A percentile compares a stretch with the other conserved stretches of the same genome.
phyloP scores from a whole-genome alignment of 2,329 filamentous ascomycete genomes.

The Microdochium paspali region DNA sequence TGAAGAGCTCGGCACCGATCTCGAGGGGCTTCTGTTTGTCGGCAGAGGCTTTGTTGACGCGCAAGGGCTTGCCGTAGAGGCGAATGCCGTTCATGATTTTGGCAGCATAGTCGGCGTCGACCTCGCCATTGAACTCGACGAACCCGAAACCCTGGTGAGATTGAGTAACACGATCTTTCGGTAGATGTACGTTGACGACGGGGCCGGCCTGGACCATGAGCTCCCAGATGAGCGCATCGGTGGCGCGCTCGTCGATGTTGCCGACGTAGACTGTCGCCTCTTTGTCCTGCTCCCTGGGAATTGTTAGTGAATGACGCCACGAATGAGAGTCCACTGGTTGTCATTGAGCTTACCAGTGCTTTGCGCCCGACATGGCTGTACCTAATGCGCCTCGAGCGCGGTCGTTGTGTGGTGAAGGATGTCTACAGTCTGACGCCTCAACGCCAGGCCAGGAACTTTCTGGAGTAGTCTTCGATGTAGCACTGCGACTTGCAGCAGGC shows the following conservation, averaged over 20 bases:
- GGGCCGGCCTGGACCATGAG: slow-evolving; percentile 96
- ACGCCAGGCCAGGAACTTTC: background rate
- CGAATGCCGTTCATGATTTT: slow-evolving; percentile 95
- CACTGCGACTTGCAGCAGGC: too few relatives aligned
- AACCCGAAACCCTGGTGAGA: slow-evolving; percentile 97
- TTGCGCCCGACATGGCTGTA: slow-evolving; percentile 30
- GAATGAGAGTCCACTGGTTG: background rate
- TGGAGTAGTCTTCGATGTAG: too few relatives aligned
- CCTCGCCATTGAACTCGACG: slow-evolving; percentile 92
- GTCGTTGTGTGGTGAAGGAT: background rate
- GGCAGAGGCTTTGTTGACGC: slow-evolving; percentile 86
- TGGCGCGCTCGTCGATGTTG: slow-evolving; percentile 94
- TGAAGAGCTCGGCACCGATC: slow-evolving; percentile 92
- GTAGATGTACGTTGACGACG: slow-evolving; percentile 95
- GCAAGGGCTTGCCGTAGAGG: slow-evolving; percentile 86
- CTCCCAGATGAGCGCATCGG: slow-evolving; percentile 87
- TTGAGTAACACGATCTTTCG: slow-evolving; percentile 95
- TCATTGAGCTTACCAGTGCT: slow-evolving; percentile 18
- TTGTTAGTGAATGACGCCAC: slow-evolving; percentile 10
- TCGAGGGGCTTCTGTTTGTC: slow-evolving; percentile 92
- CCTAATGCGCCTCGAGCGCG: background rate
- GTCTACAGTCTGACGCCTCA: background rate
- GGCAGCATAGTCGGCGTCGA: slow-evolving; percentile 93
- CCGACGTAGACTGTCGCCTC: slow-evolving; percentile 97
- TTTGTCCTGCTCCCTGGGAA: slow-evolving; percentile 86